Evolutionary conservation across 1,284 basidiomycete genomes (phyloP), one percentile per base, ranked within the genome.

Genomic region (Tausonia pullulans): DNA sequence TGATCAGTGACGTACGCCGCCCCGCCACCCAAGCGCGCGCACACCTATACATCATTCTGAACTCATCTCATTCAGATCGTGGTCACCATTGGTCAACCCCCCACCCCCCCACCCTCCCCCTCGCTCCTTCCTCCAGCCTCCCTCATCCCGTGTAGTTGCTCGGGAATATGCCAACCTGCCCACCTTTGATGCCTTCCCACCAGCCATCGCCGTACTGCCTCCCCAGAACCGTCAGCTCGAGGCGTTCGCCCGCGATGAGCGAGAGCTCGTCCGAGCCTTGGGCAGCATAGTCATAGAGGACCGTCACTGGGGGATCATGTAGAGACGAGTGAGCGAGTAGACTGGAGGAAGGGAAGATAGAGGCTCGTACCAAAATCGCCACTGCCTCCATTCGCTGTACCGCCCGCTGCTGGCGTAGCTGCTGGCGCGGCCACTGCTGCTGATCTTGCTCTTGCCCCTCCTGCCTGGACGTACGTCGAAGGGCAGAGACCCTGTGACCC

Each of bases 211-310:
- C 61, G 52, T 66, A 66, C 27, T 41, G 43, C 57, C 39, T 27
- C 5, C 65, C 65, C 10, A 56, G 40, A 5, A 41, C 6, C 3
- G 50, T 66, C 13, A 66, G 61, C 58, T 62, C 51, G 39, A 66
- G 39, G 7, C 8, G 43, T 16, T 66, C 61, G 6, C 65, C 65
- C 40, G 58, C 60, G 13, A 39, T 13, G 4, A 66, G 54, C 5
- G 60, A 62, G 9, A 66, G 56, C 59, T 66, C 65, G 41, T 66
- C 65, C 43, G 58, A 45, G 3, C 65, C 65, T 14, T 52, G 49
- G 0, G 65, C 55, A 2, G 40, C 48, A 52, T 66, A 66, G 46
- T 56, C 58, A 44, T 62, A 66, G 13, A 66, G 46, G 2, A 58
- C 61, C 39, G 14, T 44, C 4, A 66, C 64, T 66, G 43, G 7